A percentile compares a stretch with the other conserved stretches of the same genome.
Evolutionary conservation across 345 rosid species (phyloP).

Genomic region (Populus davidiana): DNA sequence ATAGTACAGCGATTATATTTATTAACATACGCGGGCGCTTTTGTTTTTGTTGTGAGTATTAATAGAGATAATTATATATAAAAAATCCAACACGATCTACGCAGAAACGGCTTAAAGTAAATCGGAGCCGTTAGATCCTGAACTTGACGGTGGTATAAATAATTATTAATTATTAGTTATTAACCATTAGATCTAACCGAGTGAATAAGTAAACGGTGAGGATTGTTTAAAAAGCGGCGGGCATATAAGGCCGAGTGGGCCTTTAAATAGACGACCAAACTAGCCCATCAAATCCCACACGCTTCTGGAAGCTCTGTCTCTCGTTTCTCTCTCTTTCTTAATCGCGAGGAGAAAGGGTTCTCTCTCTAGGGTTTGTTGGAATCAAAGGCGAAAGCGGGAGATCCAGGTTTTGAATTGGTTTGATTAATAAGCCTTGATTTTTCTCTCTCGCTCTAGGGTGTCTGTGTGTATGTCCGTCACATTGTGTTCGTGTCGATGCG

Average conservation of each 20-base stretch:
- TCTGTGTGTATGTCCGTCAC: not conserved
- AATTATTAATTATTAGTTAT: not conserved
- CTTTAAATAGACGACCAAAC: conserved; percentile 14
- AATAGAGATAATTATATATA: not conserved
- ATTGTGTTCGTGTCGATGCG: conserved; percentile 17
- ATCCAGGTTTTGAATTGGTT: conserved; percentile 24
- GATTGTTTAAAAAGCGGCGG: conserved; percentile 6
- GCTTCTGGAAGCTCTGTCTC: not conserved
- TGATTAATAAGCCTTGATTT: not conserved
- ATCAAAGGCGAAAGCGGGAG: conserved; percentile 18
- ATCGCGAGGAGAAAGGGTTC: not conserved
- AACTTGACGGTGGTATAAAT: conserved; percentile 3
- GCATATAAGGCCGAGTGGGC: conserved; percentile 7
- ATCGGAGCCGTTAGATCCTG: conserved; percentile 4
- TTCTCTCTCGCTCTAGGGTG: conserved; percentile 14
- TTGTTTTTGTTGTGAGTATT: not conserved
- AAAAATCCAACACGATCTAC: not conserved
- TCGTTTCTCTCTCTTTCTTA: not conserved
- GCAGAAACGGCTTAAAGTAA: not conserved
- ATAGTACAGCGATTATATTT: not conserved
- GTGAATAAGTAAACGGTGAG: conserved; percentile 1
- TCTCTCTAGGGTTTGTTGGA: conserved; percentile 7
- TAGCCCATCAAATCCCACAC: not conserved
- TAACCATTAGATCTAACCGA: not conserved
- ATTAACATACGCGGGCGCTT: not conserved